Evolutionary conservation across 2,329 filamentous ascomycete species (phyloP), one percentile per base, ranked within the genome.

Genomic region (Sclerotinia minor): DNA sequence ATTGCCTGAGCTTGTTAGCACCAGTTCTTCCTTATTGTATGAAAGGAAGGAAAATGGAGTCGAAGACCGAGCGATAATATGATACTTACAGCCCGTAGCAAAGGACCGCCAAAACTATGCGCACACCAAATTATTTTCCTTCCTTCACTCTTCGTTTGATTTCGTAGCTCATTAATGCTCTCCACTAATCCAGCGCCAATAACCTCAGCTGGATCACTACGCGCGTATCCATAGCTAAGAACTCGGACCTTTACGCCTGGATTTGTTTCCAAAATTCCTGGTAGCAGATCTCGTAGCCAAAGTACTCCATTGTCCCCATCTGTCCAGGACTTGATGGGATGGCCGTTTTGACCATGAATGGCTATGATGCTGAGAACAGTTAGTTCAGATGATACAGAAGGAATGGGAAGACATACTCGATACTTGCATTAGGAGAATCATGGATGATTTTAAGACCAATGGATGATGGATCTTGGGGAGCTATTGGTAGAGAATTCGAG

Each of bases 221-320:
- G 19, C 13, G 9, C 57, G n/a, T 67, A 67, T 47, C 65, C 57
- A 64, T 35, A 67, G n/a, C 49, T 67, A 6, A 64, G 15, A 13
- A 55, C 49, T 32, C 58, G 41, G 15, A 63, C n/a, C 11, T 52
- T 53, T 32, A 29, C 24, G 7, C 26, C 29, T 35, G 9, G 21
- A 49, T 61, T 5, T n/a, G 17, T 29, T 45, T 44, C 35, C 17
- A 61, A 24, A 13, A 47, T 35, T 13, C 21, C 58, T 3, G 65
- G 65, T 17, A 67, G 41, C 21, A 67, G 49, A 60, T 67, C 65
- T 15, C 50, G 45, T 17, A 67, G 21, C 65, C 58, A 67, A 44
- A 67, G 41, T 29, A 55, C n/a, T 21, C 35, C 49, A 55, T 26
- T 64, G 21, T 38, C 58, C 24, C 24, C 19, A 8, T 67, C 21